phyloP scores from a whole-genome alignment of 78 protist genomes.

The Tieghemostelium lacteum region DNA sequence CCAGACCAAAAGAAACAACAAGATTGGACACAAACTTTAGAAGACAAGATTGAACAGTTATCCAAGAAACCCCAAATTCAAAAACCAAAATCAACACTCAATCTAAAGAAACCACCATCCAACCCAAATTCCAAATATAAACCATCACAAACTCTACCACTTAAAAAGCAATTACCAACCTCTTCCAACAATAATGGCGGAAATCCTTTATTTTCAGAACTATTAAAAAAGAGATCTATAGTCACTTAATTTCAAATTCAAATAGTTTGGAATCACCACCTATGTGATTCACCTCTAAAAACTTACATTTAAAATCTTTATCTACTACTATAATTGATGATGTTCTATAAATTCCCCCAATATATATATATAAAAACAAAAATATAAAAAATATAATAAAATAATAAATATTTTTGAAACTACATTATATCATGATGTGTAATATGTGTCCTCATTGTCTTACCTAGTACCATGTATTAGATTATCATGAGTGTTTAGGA shows the following conservation, averaged over 20 bases:
- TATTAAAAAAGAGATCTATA: constrained; percentile 53
- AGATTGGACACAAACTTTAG: constrained; percentile 61
- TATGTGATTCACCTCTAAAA: background rate
- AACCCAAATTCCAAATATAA: background rate
- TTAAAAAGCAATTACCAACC: background rate
- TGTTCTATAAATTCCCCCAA: background rate
- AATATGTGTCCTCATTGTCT: too few species aligned
- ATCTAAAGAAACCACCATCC: background rate
- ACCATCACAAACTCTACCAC: background rate
- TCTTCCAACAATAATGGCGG: background rate
- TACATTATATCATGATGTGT: background rate
- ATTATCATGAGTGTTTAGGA: background rate
- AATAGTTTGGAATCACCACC: background rate
- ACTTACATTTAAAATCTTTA: background rate
- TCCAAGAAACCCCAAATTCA: background rate
- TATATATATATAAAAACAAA: too few species aligned
- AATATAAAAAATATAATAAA: too few species aligned
- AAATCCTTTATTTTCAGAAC: constrained; percentile 13
- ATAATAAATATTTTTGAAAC: too few species aligned
- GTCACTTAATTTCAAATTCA: background rate
- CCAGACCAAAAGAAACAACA: constrained; percentile 79
- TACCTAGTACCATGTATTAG: background rate
- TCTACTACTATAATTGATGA: background rate
- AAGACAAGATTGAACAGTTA: constrained; percentile 45
- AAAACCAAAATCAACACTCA: background rate